A percentile compares a stretch with the other conserved stretches of the same genome.
These are phyloP conservation scores for Hypoxylon sp. DNA, from an alignment of 2,329 filamentous ascomycete genomes.

Conservation along the genomic window DNA sequence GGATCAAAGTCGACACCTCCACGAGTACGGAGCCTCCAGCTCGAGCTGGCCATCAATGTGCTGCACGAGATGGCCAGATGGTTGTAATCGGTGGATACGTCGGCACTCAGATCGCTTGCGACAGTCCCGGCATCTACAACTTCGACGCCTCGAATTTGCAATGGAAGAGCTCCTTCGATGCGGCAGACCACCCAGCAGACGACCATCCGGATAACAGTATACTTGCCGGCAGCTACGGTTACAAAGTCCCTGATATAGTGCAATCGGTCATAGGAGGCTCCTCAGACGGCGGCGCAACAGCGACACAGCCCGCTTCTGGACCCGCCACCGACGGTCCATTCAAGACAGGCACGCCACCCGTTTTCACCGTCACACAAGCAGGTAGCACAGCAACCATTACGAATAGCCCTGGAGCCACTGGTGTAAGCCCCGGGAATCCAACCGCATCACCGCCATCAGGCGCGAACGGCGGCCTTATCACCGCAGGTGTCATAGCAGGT, in stretches of 20 bases:
- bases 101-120: slow-evolving; percentile 71
- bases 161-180: slow-evolving; percentile 74
- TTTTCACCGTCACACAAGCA: slow-evolving; percentile 73
- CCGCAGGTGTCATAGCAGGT: slow-evolving; percentile 72
- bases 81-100: slow-evolving; percentile 78
- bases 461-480: slow-evolving; percentile 59
- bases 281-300: slow-evolving; percentile 72
- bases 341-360: slow-evolving; percentile 76
- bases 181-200: slow-evolving; percentile 64
- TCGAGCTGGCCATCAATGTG: slow-evolving; percentile 77
- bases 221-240: slow-evolving; percentile 71
- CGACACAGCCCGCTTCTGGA: slow-evolving; percentile 72
- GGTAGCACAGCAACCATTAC: slow-evolving; percentile 63
- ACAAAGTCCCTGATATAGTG: slow-evolving; percentile 73
- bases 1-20: slow-evolving; percentile 73
- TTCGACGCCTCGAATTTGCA: slow-evolving; percentile 76
- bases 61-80: slow-evolving; percentile 78
- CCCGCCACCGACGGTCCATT: slow-evolving; percentile 76
- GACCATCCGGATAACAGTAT: slow-evolving; percentile 64
- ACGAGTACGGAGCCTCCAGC: slow-evolving; percentile 66
- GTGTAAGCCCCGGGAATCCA: slow-evolving; percentile 52
- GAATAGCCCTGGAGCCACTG: slow-evolving; percentile 55
- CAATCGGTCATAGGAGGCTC: slow-evolving; percentile 73
- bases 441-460: slow-evolving; percentile 18
- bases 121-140: slow-evolving; percentile 77